Evolutionary conservation across 331 rosid genomes (phyloP).

Genomic region (Malus hybrid): DNA sequence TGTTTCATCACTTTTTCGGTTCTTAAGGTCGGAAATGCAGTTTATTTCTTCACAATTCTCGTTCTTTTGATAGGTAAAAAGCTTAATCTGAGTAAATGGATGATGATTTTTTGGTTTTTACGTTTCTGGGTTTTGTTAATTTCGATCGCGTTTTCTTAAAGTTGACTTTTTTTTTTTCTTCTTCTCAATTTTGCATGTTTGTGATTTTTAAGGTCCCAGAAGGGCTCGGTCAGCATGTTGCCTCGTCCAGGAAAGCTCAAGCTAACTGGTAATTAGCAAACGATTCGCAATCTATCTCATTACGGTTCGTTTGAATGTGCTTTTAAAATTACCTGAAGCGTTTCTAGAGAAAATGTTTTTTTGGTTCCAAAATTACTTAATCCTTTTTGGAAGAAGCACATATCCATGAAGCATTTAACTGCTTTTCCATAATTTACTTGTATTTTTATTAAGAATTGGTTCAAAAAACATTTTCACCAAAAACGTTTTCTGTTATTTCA

Average conservation of each 20-base stretch:
- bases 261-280: conserved; percentile 59
- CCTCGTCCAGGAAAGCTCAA: conserved; percentile 81
- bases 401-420: no score
- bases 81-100: neutral
- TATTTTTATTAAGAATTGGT: no score
- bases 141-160: neutral
- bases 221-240: conserved; percentile 66
- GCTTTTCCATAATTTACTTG: neutral
- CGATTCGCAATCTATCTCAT: neutral
- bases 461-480: no score
- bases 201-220: conserved; percentile 65
- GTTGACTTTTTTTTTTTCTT: neutral
- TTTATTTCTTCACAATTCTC: neutral
- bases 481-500: no score
- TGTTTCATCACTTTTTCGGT: neutral
- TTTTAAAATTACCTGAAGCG: no score
- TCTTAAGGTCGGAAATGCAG: neutral
- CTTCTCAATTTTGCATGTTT: neutral
- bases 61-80: neutral
- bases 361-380: no score
- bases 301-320: neutral
- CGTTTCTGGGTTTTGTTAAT: neutral
- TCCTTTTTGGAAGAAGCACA: no score
- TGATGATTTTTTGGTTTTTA: neutral
- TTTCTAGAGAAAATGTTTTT: no score